Evolutionary conservation across 805 yeast species (phyloP).

Genomic region (Vanderwaltozyma tropicalis): DNA sequence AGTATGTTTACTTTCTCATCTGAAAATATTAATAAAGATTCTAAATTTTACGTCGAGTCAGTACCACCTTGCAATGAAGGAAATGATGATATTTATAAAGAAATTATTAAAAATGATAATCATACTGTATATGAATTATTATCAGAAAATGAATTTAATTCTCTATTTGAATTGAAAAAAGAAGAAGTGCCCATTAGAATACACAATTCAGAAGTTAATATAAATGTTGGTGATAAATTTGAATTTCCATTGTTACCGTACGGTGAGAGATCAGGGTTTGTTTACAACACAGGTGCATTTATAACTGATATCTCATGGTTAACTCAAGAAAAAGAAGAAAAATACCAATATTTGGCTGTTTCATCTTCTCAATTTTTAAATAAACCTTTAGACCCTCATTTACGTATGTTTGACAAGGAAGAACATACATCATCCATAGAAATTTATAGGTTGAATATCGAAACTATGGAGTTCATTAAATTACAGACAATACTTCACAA

Average conservation of each 20-base stretch:
- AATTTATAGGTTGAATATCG: constrained; percentile 33
- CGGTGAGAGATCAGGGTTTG: constrained; percentile 29
- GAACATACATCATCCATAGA: constrained; percentile 34
- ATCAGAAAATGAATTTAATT: constrained; percentile 14
- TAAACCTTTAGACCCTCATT: constrained; percentile 19
- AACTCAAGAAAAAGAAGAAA: constrained; percentile 20
- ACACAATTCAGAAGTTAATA: constrained; percentile 12
- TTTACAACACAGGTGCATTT: constrained; percentile 41
- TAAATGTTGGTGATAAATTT: constrained; percentile 12
- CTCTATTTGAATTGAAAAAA: constrained; percentile 18
- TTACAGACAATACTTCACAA: constrained; percentile 28
- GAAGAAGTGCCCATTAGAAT: constrained; percentile 12
- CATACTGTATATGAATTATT: constrained; percentile 12
- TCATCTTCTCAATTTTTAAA: constrained; percentile 33
- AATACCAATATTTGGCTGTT: constrained; percentile 39
- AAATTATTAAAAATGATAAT: not conserved
- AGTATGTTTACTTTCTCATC: constrained; percentile 36
- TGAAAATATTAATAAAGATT: constrained; percentile 17
- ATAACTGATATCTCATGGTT: constrained; percentile 48
- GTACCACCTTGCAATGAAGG: constrained; percentile 8
- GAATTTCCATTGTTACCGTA: constrained; percentile 23
- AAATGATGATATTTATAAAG: constrained; percentile 3
- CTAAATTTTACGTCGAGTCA: constrained; percentile 15
- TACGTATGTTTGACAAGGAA: constrained; percentile 22
- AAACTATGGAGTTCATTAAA: constrained; percentile 22